Conservation (phyloP, 352 stramenopile genomes). For the Phytophthora chlamydospora region DNA sequence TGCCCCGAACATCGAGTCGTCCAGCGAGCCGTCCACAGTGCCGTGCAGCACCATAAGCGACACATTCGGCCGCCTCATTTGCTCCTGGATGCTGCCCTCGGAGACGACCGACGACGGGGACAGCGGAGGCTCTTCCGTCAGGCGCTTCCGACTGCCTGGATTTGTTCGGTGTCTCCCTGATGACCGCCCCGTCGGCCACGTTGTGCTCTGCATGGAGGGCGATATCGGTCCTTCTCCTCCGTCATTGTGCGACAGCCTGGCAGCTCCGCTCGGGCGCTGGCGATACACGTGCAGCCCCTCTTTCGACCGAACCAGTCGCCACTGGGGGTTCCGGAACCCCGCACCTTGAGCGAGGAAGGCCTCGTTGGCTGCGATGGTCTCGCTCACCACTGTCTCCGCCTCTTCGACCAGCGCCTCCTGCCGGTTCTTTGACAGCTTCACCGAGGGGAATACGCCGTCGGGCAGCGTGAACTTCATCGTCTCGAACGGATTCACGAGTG, state of each 20-base stretch:
- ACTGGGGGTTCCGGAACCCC: constrained; percentile 35
- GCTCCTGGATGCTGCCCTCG: constrained; percentile 28
- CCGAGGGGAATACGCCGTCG: constrained; percentile 36
- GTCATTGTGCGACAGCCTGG: background rate
- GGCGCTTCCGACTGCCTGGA: constrained; percentile 4
- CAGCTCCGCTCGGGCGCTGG: constrained; percentile 12
- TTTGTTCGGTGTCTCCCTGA: background rate
- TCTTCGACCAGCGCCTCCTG: constrained; percentile 38
- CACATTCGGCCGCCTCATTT: constrained; percentile 24
- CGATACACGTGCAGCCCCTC: constrained; percentile 47
- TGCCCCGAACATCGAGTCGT: constrained; percentile 54
- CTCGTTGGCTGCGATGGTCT: constrained; percentile 50
- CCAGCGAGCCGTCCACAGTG: constrained; percentile 45
- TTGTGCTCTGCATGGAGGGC: background rate
- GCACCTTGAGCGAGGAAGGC: constrained; percentile 34
- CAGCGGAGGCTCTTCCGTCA: constrained; percentile 2
- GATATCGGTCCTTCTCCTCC: background rate
- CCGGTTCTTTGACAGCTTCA: constrained; percentile 35
- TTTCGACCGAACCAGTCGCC: constrained; percentile 46
- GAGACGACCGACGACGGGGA: constrained; percentile 9
- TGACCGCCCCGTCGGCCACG: background rate
- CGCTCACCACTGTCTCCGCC: constrained; percentile 41
- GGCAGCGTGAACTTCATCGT: constrained; percentile 53
- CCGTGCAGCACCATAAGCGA: constrained; percentile 52
- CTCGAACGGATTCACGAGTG: background rate